Evolutionary conservation across 1,284 basidiomycete species (phyloP), one percentile per base, ranked within the genome.

Genomic region (Ceratobasidium sp.): DNA sequence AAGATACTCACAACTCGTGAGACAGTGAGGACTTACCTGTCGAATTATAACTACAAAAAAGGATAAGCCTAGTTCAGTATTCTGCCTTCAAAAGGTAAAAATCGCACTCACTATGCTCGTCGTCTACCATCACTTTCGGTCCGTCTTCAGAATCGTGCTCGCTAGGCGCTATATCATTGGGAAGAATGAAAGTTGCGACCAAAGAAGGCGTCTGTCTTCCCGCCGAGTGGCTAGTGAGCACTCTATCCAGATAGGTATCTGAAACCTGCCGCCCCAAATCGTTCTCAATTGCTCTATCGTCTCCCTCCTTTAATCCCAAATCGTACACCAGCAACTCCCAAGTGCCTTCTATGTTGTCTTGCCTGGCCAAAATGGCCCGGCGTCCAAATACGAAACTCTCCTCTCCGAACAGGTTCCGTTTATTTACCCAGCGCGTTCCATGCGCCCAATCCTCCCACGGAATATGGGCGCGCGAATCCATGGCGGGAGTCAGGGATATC

Each of bases 381-480:
- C 26, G 67, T 3, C 67, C 67, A 7, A 71, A 59, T 2, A 59
- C 21, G 35, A 47, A 47, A 26, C 35, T 18, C 30, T 2, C 16
- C 1, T 35, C 26, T 9, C 43, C 13, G 18, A 13, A 46, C 13
- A 11, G 41, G 2, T 9, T 3, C 2, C 52, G 54, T 13, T 47
- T 47, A 18, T 71, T 71, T n/a, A 59, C 26, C 67, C 67, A 71
- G 9, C 21, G 47, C 32, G 55, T 59, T 0, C 44, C 44, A 26
- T 4, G n/a, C 18, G 43, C 54, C 67, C 67, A 71, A 9, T 50
- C 21, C 26, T 71, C 67, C 67, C 67, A 71, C 18, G 67, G 21
- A 26, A 59, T 32, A 23, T 59, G 67, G 8, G 18, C 21, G 5
- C 9, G 28, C 9, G 67, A 41, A n/a, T 9, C 52, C 30, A 18